Conservation (phyloP, 148 eudicot genomes). For the Rhododendron griersonianum region DNA sequence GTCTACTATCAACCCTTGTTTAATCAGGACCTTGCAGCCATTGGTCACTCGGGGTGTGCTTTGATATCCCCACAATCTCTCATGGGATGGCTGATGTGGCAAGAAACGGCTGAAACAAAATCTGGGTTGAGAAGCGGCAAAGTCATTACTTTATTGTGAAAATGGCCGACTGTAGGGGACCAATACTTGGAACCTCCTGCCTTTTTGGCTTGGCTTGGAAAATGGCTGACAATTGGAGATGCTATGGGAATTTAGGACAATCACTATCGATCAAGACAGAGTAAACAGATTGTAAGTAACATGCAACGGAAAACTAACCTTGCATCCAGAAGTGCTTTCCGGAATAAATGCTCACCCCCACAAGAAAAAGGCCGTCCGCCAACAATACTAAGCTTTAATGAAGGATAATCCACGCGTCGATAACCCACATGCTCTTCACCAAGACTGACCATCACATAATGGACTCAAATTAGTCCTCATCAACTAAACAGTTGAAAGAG, state of each 20-base stretch:
- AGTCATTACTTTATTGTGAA: background rate
- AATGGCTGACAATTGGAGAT: background rate
- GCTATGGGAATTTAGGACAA: background rate
- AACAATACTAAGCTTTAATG: conserved; percentile 70
- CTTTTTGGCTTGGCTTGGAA: background rate
- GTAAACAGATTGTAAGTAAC: background rate
- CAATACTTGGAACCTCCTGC: background rate
- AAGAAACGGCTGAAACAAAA: background rate
- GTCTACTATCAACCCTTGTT: too few relatives aligned
- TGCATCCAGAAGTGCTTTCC: conserved; percentile 54
- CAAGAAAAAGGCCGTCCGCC: conserved; percentile 93
- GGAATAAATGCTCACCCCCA: conserved; percentile 58
- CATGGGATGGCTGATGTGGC: background rate
- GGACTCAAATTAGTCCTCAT: background rate
- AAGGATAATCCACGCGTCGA: conserved; percentile 59
- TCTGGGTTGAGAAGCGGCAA: background rate
- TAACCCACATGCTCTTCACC: conserved; percentile 84
- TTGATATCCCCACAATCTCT: background rate
- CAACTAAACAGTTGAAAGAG: background rate
- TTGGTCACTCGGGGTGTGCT: background rate
- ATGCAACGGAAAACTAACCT: conserved; percentile 40
- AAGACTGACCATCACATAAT: conserved; percentile 44
- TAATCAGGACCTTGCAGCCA: background rate
- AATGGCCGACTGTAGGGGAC: background rate
- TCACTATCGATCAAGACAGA: background rate